These are phyloP conservation scores for Hemisphaericaspora lyxosophila DNA, from an alignment of 1,139 yeast species.

Conservation along the genomic window DNA sequence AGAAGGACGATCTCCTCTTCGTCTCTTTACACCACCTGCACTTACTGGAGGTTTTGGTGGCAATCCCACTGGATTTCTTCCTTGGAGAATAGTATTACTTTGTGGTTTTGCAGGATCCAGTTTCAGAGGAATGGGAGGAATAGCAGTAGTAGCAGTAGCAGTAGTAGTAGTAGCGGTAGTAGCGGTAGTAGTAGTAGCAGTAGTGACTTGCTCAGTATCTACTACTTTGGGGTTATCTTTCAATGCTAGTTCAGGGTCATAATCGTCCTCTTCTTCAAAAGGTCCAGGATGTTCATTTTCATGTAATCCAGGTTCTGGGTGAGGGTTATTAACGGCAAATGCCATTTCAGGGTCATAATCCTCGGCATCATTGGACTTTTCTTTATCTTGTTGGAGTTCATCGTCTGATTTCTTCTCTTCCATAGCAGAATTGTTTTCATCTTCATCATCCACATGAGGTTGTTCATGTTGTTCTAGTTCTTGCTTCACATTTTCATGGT, in stretches of 20 bases:
- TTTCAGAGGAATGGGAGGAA: slow-evolving; percentile 20
- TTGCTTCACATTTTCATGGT: slow-evolving; percentile 7
- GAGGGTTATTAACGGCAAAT: slow-evolving; percentile 5
- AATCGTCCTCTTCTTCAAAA: slow-evolving; percentile 14
- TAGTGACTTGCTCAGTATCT: not conserved
- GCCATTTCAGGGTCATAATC: slow-evolving; percentile 26
- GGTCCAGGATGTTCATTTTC: slow-evolving; percentile 9
- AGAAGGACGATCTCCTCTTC: not conserved
- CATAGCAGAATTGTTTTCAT: not conserved
- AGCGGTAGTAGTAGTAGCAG: not conserved
- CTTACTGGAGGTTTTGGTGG: slow-evolving; percentile 34
- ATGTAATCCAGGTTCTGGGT: slow-evolving; percentile 18
- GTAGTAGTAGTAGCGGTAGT: too few species aligned
- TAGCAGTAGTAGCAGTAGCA: too few species aligned
- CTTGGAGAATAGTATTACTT: too few species aligned
- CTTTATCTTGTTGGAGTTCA: slow-evolving; percentile 2
- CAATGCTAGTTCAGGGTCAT: slow-evolving; percentile 12
- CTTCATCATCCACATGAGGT: not conserved
- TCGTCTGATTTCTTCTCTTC: not conserved
- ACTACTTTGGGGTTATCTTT: too few species aligned
- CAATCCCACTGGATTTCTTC: slow-evolving; percentile 20
- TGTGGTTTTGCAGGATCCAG: slow-evolving; percentile 10
- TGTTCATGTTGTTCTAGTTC: slow-evolving; percentile 2
- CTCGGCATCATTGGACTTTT: slow-evolving; percentile 15
- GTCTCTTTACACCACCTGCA: slow-evolving; percentile 9